phyloP scores from a whole-genome alignment of 1,139 yeast genomes.

The Sugiyamaella castrensis region DNA sequence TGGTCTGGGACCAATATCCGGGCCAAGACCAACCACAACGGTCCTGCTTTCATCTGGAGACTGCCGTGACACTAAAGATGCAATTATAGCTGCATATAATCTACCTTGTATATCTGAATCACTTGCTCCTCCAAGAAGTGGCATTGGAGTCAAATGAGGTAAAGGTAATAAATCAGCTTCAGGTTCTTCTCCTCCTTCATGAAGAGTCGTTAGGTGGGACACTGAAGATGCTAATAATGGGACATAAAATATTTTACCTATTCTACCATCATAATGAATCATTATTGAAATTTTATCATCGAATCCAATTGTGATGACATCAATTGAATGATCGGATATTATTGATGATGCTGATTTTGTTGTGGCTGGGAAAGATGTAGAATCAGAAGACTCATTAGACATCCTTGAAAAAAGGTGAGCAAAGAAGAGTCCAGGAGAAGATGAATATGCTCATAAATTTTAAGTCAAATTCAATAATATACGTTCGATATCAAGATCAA shows the following conservation, averaged over 20 bases:
- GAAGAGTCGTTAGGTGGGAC: constrained; percentile 14
- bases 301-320: constrained; percentile 35
- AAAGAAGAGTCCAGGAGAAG: too few species aligned
- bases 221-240: constrained; percentile 28
- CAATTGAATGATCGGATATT: constrained; percentile 26
- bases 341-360: constrained; percentile 15
- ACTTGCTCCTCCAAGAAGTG: constrained; percentile 35
- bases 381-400: neutral
- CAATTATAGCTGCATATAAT: constrained; percentile 39
- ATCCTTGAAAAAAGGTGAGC: too few species aligned
- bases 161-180: constrained; percentile 32
- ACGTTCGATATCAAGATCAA: too few species aligned
- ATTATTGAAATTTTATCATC: constrained; percentile 37
- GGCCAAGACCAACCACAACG: constrained; percentile 39
- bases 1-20: constrained; percentile 32
- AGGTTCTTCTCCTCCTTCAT: constrained; percentile 6
- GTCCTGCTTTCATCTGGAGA: constrained; percentile 37
- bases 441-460: too few species aligned
- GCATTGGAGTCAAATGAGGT: constrained; percentile 37
- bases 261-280: constrained; percentile 35
- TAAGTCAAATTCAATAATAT: too few species aligned
- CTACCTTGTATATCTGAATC: constrained; percentile 31
- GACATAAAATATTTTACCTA: constrained; percentile 33
- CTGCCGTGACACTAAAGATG: constrained; percentile 37
- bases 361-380: constrained; percentile 13